These are phyloP conservation scores for Symbiodinium natans DNA, from an alignment of 73 alveolate genomes.

Conservation along the genomic window DNA sequence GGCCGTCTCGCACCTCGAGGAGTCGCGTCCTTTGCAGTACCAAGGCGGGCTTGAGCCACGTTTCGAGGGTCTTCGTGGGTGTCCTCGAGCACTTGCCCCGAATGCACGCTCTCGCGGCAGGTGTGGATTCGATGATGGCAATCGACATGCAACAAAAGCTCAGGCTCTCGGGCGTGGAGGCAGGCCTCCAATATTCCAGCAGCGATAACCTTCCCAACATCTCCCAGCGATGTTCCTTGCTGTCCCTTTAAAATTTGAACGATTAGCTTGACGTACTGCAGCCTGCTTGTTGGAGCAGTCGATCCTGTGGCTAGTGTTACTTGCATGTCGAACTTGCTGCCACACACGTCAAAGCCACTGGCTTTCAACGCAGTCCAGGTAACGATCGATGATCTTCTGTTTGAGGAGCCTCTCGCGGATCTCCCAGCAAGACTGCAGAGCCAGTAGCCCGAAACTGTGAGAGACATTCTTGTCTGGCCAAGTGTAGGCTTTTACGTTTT, in stretches of 20 bases:
- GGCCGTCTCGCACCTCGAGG: background rate
- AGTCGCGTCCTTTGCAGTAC: background rate
- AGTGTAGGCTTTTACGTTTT: background rate
- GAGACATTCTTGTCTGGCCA: too few species aligned
- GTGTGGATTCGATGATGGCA: background rate
- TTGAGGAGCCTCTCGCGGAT: background rate
- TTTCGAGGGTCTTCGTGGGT: too few species aligned
- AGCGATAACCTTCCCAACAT: background rate
- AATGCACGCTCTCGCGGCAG: too few species aligned
- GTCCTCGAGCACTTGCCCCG: too few species aligned
- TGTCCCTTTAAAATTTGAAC: too few species aligned
- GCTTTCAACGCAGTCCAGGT: background rate
- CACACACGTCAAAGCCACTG: background rate
- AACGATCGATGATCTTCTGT: background rate
- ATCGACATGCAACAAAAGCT: constrained; percentile 21
- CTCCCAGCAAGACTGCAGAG: background rate
- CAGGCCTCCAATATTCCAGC: too few species aligned
- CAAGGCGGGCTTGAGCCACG: background rate
- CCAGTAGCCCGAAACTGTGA: background rate
- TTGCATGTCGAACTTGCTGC: too few species aligned
- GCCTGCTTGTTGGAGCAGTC: background rate
- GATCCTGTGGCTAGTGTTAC: background rate
- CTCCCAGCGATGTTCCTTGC: too few species aligned
- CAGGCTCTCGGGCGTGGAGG: background rate
- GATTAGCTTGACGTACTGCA: too few species aligned